A percentile compares a stretch with the other conserved stretches of the same genome.
Evolutionary conservation across 208 protist genomes (phyloP).

Genomic region (Tritrichomonas musculus): DNA sequence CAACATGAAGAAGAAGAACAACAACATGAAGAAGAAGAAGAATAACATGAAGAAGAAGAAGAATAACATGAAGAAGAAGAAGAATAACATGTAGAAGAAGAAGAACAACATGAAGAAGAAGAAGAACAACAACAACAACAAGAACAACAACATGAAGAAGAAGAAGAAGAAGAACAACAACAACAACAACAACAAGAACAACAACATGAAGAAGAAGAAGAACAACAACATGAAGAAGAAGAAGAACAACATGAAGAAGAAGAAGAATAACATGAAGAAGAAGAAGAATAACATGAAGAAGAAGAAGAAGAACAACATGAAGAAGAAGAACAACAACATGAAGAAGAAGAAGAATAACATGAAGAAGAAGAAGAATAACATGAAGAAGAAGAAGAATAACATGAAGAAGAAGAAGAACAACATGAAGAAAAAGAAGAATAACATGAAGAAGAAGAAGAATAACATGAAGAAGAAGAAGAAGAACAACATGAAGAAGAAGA

Average conservation of each 20-base stretch:
- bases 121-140: too few species aligned
- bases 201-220: too few species aligned
- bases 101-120: not conserved
- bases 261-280: not conserved
- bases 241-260: not conserved
- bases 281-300: not conserved
- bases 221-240: constrained; percentile 4
- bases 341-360: constrained; percentile 34
- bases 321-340: not conserved
- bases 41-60: constrained; percentile 1
- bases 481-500: not conserved
- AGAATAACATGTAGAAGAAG: not conserved
- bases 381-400: too few species aligned
- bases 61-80: too few species aligned
- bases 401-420: too few species aligned
- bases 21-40: not conserved
- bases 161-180: not conserved
- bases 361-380: not conserved
- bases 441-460: not conserved
- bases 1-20: too few species aligned
- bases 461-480: constrained; percentile 5
- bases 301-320: not conserved
- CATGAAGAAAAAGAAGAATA: not conserved
- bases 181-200: not conserved
- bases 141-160: not conserved